Conservation (phyloP, 1,139 yeast genomes). For the Yamadazyma atmosphaerica region DNA sequence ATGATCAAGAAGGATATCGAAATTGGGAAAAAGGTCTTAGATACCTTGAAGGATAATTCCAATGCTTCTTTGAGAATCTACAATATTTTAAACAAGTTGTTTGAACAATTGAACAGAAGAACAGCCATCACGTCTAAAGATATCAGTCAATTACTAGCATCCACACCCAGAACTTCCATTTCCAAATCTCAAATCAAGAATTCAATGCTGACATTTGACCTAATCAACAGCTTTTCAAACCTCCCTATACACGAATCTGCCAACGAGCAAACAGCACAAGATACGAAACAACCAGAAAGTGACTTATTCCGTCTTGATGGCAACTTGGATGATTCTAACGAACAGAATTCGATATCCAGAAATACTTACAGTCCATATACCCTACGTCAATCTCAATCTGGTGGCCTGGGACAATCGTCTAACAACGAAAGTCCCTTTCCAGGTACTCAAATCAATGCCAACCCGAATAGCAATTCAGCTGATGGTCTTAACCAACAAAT, state of each 20-base stretch:
- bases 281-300: neutral
- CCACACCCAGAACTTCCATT: conserved; percentile 6
- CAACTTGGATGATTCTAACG: neutral
- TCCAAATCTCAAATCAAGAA: conserved; percentile 22
- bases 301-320: neutral
- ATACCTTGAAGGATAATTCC: conserved; percentile 69
- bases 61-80: conserved; percentile 80
- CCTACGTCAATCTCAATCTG: neutral
- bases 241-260: conserved; percentile 2
- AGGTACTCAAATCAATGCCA: too few species aligned
- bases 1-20: conserved; percentile 79
- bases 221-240: conserved; percentile 29
- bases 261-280: neutral
- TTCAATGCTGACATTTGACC: conserved; percentile 36
- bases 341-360: neutral
- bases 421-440: too few species aligned
- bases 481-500: neutral
- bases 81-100: conserved; percentile 72
- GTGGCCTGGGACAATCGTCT: too few species aligned
- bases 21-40: conserved; percentile 73
- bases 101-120: conserved; percentile 75
- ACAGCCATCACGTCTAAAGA: conserved; percentile 49
- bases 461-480: too few species aligned
- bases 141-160: conserved; percentile 14
- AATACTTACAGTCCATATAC: neutral